Percentiles rank a stretch among this genome's conserved stretches.
These are phyloP conservation scores for Lactarius hengduanensis DNA, from an alignment of 768 basidiomycete species.

Conservation along the genomic window DNA sequence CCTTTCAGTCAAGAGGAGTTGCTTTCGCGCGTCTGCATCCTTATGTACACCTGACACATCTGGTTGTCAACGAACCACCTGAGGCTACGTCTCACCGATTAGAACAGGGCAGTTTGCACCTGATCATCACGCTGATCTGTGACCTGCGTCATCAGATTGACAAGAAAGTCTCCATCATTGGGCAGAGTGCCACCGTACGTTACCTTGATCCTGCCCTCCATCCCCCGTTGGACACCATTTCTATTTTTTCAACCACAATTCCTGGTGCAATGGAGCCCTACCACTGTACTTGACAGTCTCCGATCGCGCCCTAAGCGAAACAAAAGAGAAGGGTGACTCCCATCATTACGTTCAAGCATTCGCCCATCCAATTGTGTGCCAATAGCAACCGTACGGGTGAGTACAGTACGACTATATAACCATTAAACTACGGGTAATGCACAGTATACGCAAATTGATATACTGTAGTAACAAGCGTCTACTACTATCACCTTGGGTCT, in stretches of 20 bases:
- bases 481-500: too few species aligned
- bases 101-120: background rate
- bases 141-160: background rate
- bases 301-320: background rate
- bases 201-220: background rate
- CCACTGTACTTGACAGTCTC: background rate
- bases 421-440: too few species aligned
- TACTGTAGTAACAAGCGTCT: too few species aligned
- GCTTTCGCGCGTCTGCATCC: background rate
- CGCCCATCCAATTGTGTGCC: background rate
- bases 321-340: background rate
- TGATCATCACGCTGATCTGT: background rate
- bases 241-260: background rate
- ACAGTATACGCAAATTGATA: too few species aligned
- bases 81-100: background rate
- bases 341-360: background rate
- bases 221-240: background rate
- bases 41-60: background rate
- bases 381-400: too few species aligned
- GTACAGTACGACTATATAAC: too few species aligned
- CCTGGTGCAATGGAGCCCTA: background rate
- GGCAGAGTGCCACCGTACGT: background rate
- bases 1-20: background rate
- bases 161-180: background rate
- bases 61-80: background rate